phyloP scores from a whole-genome alignment of 768 basidiomycete species.

The Termitomyces sp. region DNA sequence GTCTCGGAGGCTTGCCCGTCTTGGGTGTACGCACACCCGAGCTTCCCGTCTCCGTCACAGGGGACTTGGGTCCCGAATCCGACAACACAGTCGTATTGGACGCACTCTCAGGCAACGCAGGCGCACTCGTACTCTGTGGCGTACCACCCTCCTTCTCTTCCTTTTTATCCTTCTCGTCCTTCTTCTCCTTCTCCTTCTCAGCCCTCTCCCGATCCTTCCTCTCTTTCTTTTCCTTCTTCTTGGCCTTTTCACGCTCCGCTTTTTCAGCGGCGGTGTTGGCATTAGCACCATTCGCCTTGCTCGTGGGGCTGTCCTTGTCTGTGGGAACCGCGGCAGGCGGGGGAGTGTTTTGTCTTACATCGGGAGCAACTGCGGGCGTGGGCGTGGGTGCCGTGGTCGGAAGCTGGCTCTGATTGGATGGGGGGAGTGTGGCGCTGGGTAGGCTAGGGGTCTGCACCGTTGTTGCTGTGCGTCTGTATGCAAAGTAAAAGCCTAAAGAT shows the following conservation, averaged over 20 bases:
- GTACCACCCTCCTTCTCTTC: conserved; percentile 26
- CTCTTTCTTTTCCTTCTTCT: conserved; percentile 63
- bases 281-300: conserved; percentile 38
- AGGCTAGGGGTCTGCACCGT: conserved; percentile 58
- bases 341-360: conserved; percentile 14
- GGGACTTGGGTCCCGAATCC: conserved; percentile 47
- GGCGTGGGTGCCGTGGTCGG: conserved; percentile 27
- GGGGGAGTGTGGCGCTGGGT: conserved; percentile 46
- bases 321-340: conserved; percentile 30
- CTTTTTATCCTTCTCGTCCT: conserved; percentile 30
- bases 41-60: conserved; percentile 49
- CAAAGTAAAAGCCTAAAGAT: conserved; percentile 91
- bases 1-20: conserved; percentile 54
- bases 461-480: conserved; percentile 77
- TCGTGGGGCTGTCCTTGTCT: conserved; percentile 31
- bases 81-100: conserved; percentile 24
- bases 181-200: conserved; percentile 41
- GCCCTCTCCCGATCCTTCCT: conserved; percentile 50
- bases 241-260: conserved; percentile 52
- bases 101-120: conserved; percentile 24
- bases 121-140: conserved; percentile 24
- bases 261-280: conserved; percentile 33
- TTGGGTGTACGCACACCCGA: conserved; percentile 72
- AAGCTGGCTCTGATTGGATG: conserved; percentile 22
- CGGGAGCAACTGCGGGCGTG: conserved; percentile 13